A percentile compares a stretch with the other conserved stretches of the same genome.
These are phyloP conservation scores for Boletus subcaerulescens DNA, from an alignment of 768 basidiomycete species.

Conservation along the genomic window DNA sequence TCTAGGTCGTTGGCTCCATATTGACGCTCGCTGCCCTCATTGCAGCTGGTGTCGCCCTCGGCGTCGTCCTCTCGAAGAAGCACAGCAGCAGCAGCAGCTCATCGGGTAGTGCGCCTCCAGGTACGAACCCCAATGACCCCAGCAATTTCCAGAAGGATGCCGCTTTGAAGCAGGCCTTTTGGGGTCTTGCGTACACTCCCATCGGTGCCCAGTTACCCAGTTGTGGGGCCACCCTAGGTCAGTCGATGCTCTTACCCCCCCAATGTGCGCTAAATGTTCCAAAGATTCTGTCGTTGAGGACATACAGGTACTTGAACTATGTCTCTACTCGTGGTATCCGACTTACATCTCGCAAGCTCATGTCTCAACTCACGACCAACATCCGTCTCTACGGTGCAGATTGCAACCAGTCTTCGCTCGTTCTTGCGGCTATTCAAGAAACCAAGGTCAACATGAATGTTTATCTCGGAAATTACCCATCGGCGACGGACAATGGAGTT, in stretches of 20 bases:
- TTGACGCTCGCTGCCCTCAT: conserved; percentile 50
- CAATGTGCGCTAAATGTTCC: background rate
- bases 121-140: conserved; percentile 61
- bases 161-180: conserved; percentile 71
- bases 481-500: conserved; percentile 57
- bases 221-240: conserved; percentile 54
- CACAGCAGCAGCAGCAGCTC: conserved; percentile 35
- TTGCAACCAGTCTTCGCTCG: conserved; percentile 77
- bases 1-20: conserved; percentile 51
- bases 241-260: conserved; percentile 7
- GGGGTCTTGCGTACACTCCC: conserved; percentile 87
- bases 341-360: conserved; percentile 43
- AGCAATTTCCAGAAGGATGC: conserved; percentile 72
- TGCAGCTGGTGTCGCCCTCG: conserved; percentile 58
- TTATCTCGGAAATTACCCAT: conserved; percentile 69
- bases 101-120: conserved; percentile 14
- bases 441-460: conserved; percentile 88
- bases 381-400: conserved; percentile 86
- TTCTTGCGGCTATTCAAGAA: conserved; percentile 84
- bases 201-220: conserved; percentile 64
- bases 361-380: conserved; percentile 83
- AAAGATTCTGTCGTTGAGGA: conserved; percentile 61
- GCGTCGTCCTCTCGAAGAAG: conserved; percentile 61
- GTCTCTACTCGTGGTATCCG: background rate
- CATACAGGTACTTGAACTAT: conserved; percentile 53